Conservation (phyloP, 2,329 filamentous ascomycete species). For the Venturia effusa region DNA sequence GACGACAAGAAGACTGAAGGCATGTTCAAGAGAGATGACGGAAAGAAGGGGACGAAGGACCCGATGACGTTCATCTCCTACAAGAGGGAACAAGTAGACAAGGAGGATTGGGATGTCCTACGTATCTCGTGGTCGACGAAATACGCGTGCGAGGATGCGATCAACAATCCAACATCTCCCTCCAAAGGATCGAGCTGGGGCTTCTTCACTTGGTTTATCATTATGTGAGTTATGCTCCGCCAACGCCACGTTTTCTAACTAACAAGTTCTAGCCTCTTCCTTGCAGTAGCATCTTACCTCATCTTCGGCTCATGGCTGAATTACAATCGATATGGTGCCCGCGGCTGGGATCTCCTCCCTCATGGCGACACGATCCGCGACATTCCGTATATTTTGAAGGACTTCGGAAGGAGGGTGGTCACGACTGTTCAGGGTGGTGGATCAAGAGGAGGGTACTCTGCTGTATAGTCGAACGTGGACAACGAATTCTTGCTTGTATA, state of each 20-base stretch:
- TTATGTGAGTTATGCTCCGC: slow-evolving; percentile 54
- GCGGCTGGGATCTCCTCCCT: slow-evolving; percentile 89
- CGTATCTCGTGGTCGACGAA: slow-evolving; percentile 79
- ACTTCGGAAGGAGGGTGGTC: slow-evolving; percentile 69
- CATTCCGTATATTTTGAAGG: slow-evolving; percentile 81
- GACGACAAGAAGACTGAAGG: slow-evolving; percentile 15
- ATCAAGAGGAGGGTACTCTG: slow-evolving; percentile 84
- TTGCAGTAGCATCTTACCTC: slow-evolving; percentile 76
- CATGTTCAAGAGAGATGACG: slow-evolving; percentile 18
- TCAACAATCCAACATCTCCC: slow-evolving; percentile 32
- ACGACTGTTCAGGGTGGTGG: slow-evolving; percentile 77
- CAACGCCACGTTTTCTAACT: neutral
- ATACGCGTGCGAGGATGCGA: slow-evolving; percentile 58
- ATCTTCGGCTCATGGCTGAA: slow-evolving; percentile 99
- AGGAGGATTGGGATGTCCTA: slow-evolving; percentile 49
- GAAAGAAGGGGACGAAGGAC: slow-evolving; percentile 27
- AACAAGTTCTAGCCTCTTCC: slow-evolving; percentile 54
- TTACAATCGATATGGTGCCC: slow-evolving; percentile 90
- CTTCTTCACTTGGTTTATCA: slow-evolving; percentile 94
- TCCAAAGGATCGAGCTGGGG: slow-evolving; percentile 59
- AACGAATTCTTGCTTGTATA: neutral
- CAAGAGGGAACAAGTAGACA: slow-evolving; percentile 38
- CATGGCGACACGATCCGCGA: slow-evolving; percentile 89
- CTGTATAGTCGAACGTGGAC: slow-evolving; percentile 50
- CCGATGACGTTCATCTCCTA: slow-evolving; percentile 73